phyloP scores from a whole-genome alignment of 1,139 yeast genomes.

The Yamadazyma triangularis region DNA sequence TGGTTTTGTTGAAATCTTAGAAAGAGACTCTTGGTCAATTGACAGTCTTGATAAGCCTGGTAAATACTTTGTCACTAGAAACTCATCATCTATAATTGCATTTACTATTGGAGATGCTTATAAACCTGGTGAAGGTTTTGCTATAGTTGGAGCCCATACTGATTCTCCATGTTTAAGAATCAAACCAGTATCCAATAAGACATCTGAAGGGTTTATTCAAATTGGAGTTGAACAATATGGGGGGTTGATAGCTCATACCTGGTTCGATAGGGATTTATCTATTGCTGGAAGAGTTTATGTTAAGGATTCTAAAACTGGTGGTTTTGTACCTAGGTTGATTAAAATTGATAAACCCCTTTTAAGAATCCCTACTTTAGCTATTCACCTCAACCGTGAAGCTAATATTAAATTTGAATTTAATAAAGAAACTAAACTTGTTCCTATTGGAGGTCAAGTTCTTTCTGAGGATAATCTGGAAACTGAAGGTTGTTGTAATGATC shows the following conservation, averaged over 20 bases:
- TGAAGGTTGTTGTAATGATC: constrained; percentile 44
- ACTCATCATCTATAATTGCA: constrained; percentile 83
- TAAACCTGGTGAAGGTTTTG: constrained; percentile 76
- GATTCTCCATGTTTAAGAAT: constrained; percentile 92
- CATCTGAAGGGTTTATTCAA: constrained; percentile 75
- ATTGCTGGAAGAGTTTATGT: constrained; percentile 90
- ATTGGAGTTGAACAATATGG: constrained; percentile 95
- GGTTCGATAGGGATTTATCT: constrained; percentile 92
- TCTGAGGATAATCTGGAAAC: constrained; percentile 6
- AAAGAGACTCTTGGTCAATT: constrained; percentile 63
- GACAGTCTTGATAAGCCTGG: constrained; percentile 45
- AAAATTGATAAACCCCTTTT: constrained; percentile 80
- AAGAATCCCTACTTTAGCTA: constrained; percentile 92
- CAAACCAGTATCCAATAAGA: constrained; percentile 80
- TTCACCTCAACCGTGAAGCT: constrained; percentile 79
- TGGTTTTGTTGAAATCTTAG: constrained; percentile 75
- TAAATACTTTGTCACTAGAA: constrained; percentile 79
- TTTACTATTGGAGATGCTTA: constrained; percentile 75
- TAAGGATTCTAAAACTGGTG: constrained; percentile 33
- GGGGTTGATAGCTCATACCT: constrained; percentile 87
- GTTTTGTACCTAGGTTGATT: constrained; percentile 61
- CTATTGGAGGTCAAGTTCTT: constrained; percentile 77
- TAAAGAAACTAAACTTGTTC: constrained; percentile 80
- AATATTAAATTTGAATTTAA: constrained; percentile 82
- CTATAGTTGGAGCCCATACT: constrained; percentile 91